phyloP scores from a whole-genome alignment of 257 asterid genomes.

The Solanum lycopersicoides region DNA sequence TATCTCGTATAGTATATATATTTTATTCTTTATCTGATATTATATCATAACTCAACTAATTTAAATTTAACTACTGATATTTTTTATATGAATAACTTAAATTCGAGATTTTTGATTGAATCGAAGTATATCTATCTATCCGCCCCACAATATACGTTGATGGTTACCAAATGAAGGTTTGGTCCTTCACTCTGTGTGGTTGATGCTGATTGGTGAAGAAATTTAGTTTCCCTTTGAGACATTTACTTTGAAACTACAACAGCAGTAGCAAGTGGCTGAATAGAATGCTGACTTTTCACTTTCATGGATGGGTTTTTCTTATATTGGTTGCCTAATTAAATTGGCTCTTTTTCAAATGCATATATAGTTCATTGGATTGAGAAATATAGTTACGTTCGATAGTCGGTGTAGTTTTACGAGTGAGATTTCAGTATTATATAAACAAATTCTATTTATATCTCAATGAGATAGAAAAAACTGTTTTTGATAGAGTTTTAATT shows the following conservation, averaged over 20 bases:
- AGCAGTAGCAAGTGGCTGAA: background rate
- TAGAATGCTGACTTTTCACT: background rate
- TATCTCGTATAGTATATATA: background rate
- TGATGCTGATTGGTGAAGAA: background rate
- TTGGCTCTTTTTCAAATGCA: too few relatives aligned
- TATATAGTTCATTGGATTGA: too few relatives aligned
- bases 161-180: background rate
- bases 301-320: background rate
- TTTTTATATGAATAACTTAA: too few relatives aligned
- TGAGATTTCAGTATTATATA: too few relatives aligned
- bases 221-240: background rate
- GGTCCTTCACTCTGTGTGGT: background rate
- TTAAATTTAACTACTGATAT: too few relatives aligned
- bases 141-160: background rate
- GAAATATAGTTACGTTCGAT: too few relatives aligned
- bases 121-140: background rate
- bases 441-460: too few relatives aligned
- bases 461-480: too few relatives aligned
- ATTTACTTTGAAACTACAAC: background rate
- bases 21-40: too few relatives aligned
- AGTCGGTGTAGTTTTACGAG: background rate
- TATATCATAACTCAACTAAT: too few relatives aligned
- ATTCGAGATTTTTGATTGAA: rapidly evolving
- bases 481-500: too few relatives aligned
- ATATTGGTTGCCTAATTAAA: too few relatives aligned